Evolutionary conservation across 306 rosid species (phyloP).

Genomic region (Corylus americana): DNA sequence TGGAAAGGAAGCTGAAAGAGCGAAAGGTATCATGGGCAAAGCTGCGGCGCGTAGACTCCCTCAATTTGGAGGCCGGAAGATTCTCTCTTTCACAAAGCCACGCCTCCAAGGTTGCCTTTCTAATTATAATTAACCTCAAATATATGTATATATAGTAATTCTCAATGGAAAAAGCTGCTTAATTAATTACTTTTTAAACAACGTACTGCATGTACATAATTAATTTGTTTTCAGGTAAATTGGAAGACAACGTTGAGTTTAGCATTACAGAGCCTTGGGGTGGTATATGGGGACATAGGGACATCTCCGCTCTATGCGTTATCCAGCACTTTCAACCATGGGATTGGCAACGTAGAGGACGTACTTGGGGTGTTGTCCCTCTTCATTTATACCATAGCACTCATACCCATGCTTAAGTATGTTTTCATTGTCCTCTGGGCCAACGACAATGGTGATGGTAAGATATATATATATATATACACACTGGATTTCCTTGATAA

Average conservation of each 20-base stretch:
- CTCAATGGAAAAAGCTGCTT: too few species aligned
- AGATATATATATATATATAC: not conserved
- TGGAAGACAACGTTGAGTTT: slow-evolving; percentile 55
- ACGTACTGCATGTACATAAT: too few species aligned
- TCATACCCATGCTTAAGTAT: slow-evolving; percentile 68
- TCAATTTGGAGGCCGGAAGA: slow-evolving; percentile 78
- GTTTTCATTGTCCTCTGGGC: slow-evolving; percentile 79
- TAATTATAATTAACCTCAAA: too few species aligned
- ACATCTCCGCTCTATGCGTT: slow-evolving; percentile 84
- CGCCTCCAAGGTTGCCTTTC: slow-evolving; percentile 33
- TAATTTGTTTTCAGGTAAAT: slow-evolving; percentile 11
- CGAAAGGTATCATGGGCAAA: slow-evolving; percentile 65
- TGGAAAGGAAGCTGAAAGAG: slow-evolving; percentile 24
- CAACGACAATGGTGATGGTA: slow-evolving; percentile 80
- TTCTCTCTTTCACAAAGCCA: slow-evolving; percentile 33
- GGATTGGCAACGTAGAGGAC: slow-evolving; percentile 45
- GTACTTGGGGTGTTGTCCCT: slow-evolving; percentile 65
- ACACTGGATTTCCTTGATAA: too few species aligned
- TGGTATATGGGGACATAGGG: slow-evolving; percentile 87
- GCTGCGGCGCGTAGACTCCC: slow-evolving; percentile 74
- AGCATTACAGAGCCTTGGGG: slow-evolving; percentile 83
- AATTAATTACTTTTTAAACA: too few species aligned
- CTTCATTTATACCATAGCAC: slow-evolving; percentile 66
- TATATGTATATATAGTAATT: too few species aligned
- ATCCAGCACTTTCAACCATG: slow-evolving; percentile 40